Conservation (phyloP, 768 basidiomycete species). For the Lactarius sp. region DNA sequence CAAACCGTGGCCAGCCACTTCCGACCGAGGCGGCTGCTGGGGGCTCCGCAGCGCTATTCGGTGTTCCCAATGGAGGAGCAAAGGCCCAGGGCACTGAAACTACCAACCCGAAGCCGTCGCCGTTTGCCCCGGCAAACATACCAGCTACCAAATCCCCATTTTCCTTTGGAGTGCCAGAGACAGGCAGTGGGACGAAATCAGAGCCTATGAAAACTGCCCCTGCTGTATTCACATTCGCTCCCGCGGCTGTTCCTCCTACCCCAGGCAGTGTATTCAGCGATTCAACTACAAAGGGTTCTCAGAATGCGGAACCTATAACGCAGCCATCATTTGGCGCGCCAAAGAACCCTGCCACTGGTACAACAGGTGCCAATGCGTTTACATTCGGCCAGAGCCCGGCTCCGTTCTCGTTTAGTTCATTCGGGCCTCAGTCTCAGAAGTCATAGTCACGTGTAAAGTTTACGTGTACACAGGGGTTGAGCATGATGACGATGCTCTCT, state of each 20-base stretch:
- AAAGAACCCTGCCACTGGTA: conserved; percentile 5
- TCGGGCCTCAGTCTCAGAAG: conserved; percentile 16
- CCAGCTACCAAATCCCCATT: conserved; percentile 4
- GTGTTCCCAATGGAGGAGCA: neutral
- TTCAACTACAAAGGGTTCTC: conserved; percentile 3
- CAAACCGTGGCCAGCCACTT: conserved; percentile 9
- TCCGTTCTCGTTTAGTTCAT: conserved; percentile 12
- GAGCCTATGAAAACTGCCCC: conserved; percentile 7
- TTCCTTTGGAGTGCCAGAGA: conserved; percentile 8
- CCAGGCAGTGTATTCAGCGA: conserved; percentile 21
- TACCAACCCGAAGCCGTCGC: neutral
- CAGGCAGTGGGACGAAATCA: neutral
- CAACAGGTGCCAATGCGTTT: conserved; percentile 1
- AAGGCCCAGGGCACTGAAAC: neutral
- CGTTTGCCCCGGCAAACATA: neutral
- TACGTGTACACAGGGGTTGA: neutral
- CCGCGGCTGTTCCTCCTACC: conserved; percentile 14
- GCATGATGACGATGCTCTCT: neutral
- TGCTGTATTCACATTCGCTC: neutral
- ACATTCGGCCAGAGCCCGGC: conserved; percentile 4
- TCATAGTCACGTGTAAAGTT: conserved; percentile 5
- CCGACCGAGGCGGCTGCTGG: neutral
- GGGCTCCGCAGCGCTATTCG: neutral
- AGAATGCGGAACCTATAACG: conserved; percentile 4
- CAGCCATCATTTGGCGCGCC: conserved; percentile 14